These are phyloP conservation scores for Mortierella sp. DNA, from an alignment of 371 early-diverging fungal genomes.

Conservation along the genomic window DNA sequence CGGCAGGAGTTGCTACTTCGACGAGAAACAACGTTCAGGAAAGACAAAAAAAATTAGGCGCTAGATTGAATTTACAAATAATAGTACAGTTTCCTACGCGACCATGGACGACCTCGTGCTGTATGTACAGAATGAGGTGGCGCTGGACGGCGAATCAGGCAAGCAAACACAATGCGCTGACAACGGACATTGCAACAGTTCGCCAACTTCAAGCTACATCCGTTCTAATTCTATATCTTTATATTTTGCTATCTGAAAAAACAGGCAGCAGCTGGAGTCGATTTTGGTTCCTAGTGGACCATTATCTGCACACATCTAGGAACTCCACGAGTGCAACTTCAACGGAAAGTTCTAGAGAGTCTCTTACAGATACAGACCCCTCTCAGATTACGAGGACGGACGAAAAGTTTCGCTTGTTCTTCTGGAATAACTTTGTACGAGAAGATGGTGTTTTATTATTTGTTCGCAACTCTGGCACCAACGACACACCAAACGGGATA, in stretches of 20 bases:
- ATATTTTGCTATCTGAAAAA: neutral
- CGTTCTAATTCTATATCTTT: too few relatives aligned
- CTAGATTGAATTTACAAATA: neutral
- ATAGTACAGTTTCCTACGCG: neutral
- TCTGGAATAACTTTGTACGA: slow-evolving; percentile 48
- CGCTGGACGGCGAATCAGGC: slow-evolving; percentile 51
- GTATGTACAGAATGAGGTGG: slow-evolving; percentile 47
- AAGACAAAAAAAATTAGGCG: neutral
- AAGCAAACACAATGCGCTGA: neutral
- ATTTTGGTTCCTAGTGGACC: slow-evolving; percentile 50
- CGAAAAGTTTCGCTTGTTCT: slow-evolving; percentile 40
- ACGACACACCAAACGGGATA: neutral
- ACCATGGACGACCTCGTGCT: slow-evolving; percentile 51
- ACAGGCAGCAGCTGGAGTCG: slow-evolving; percentile 30
- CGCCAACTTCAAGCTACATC: too few relatives aligned
- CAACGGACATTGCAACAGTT: too few relatives aligned
- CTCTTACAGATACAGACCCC: neutral
- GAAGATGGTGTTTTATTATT: slow-evolving; percentile 38
- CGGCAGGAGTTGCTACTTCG: too few relatives aligned
- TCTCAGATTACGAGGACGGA: slow-evolving; percentile 12
- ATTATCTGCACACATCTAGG: slow-evolving; percentile 11
- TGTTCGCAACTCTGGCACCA: neutral
- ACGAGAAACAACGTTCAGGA: too few relatives aligned
- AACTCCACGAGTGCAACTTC: neutral
- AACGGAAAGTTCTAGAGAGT: neutral